Base-by-base conservation (phyloP, 495 filamentous ascomycete genomes). In the Thermochaetoides thermophila region DNA sequence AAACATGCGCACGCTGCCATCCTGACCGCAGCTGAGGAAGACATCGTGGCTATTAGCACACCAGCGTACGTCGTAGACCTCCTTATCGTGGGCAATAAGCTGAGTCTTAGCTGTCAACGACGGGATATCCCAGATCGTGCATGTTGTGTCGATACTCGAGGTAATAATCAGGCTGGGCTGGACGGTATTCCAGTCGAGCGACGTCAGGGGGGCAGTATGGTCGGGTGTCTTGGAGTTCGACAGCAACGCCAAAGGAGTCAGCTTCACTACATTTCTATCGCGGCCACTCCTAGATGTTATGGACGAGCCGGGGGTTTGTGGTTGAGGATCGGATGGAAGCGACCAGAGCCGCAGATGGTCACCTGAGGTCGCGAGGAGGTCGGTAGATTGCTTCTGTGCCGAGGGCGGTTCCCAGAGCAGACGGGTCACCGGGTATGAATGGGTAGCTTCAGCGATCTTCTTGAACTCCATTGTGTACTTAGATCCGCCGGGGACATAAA, bases 111-210 rank as follows among this genome's bases (percentile, higher is more conserved):
- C 89, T 1, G 89, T 99, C 39, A 99, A 60, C 3, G 89, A 94
- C 2, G 89, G 89, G 18, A 99, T 99, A 48, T 99, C 89, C 89
- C 89, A 99, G 36, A 99, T 96, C n/a, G 89, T 99, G 59, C 89
- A 99, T 1, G 89, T 99, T 0, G 89, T 99, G 52, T 99, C 89
- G 40, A 99, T 99, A 52, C 87, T 95, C 3, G 83, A 92, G 0
- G 89, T 99, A 40, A 99, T 99, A 46, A 99, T 99, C 24, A 96
- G 60, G 50, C 85, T 93, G 3, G 89, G 89, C 4, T 82, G 89
- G 27, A 96, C 75, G 4, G 80, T 89, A 41, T 99, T 99, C 89
- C 89, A 99, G 57, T 99, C 89, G 17, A 99, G 63, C 7, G 84
- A 91, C 3, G 89, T 99, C 26, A 99, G 73, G 7, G 89, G 89